Evolutionary conservation across 1,284 basidiomycete genomes (phyloP).

Genomic region (Veloboletus limbatus): DNA sequence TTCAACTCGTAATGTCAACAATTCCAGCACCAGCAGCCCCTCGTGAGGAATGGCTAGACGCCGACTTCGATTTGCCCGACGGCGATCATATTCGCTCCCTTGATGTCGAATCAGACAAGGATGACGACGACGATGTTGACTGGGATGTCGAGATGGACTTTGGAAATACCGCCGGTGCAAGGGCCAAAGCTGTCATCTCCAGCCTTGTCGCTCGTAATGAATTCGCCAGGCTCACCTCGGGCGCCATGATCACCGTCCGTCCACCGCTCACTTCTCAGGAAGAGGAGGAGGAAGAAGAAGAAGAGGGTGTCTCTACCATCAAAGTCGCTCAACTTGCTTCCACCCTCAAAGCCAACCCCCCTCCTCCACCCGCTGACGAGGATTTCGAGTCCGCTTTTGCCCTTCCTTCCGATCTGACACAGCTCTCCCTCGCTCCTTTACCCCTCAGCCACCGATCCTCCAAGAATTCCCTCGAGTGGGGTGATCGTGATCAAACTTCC

Average conservation of each 20-base stretch:
- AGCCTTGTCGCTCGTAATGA: constrained; percentile 36
- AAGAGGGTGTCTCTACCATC: constrained; percentile 77
- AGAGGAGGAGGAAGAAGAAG: constrained; percentile 64
- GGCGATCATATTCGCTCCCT: constrained; percentile 60
- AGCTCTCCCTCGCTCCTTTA: constrained; percentile 71
- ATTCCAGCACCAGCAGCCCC: constrained; percentile 57
- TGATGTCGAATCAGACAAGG: constrained; percentile 56
- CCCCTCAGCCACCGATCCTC: constrained; percentile 70
- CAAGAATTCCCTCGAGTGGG: constrained; percentile 79
- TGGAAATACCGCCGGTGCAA: constrained; percentile 54
- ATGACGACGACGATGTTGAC: constrained; percentile 57
- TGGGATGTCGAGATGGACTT: constrained; percentile 78
- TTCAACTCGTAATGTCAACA: constrained; percentile 33
- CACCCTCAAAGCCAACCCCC: constrained; percentile 35
- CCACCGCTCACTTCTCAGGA: constrained; percentile 51
- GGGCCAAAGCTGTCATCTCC: constrained; percentile 40
- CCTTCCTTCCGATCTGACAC: constrained; percentile 72
- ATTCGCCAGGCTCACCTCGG: constrained; percentile 22
- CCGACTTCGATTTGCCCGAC: constrained; percentile 79
- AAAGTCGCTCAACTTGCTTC: constrained; percentile 57
- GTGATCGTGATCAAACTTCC: constrained; percentile 74
- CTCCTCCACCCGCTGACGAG: constrained; percentile 50
- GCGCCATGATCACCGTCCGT: constrained; percentile 57
- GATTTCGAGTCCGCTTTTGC: constrained; percentile 76
- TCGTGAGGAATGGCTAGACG: constrained; percentile 78